phyloP scores from a whole-genome alignment of 768 basidiomycete species.

The Calocera cornea region DNA sequence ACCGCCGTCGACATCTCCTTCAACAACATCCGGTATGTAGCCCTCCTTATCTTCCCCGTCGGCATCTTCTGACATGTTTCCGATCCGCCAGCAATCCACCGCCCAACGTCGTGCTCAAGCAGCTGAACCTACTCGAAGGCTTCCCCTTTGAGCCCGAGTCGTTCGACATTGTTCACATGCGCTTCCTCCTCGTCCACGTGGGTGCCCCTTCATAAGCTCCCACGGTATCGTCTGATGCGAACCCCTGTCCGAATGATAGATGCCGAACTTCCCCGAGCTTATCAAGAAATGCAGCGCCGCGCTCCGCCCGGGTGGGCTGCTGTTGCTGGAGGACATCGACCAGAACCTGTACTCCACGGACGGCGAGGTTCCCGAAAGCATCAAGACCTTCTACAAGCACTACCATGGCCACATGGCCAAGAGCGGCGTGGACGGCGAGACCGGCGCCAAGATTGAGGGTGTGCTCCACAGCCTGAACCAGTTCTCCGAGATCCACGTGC shows the following conservation, averaged over 20 bases:
- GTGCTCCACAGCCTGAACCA: background rate
- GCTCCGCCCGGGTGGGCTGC: background rate
- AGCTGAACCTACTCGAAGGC: constrained; percentile 15
- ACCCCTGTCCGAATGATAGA: background rate
- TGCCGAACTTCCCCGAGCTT: background rate
- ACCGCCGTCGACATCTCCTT: background rate
- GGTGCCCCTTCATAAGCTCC: background rate
- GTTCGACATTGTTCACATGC: constrained; percentile 20
- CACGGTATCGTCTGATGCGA: background rate
- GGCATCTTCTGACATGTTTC: background rate
- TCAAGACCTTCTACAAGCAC: background rate
- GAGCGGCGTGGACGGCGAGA: background rate
- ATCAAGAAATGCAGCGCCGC: background rate
- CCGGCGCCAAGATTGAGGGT: background rate
- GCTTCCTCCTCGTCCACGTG: constrained; percentile 20
- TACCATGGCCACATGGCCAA: background rate
- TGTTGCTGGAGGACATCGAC: background rate
- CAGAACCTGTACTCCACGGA: background rate
- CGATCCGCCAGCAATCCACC: constrained; percentile 8
- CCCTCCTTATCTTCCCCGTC: background rate
- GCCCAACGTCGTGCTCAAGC: constrained; percentile 15
- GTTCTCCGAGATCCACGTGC: background rate
- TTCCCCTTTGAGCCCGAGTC: constrained; percentile 16
- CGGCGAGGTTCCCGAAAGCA: background rate
- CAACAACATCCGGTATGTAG: background rate